Evolutionary conservation across 257 asterid genomes (phyloP), one percentile per base, ranked within the genome.

Genomic region (Nicotiana benthamiana): DNA sequence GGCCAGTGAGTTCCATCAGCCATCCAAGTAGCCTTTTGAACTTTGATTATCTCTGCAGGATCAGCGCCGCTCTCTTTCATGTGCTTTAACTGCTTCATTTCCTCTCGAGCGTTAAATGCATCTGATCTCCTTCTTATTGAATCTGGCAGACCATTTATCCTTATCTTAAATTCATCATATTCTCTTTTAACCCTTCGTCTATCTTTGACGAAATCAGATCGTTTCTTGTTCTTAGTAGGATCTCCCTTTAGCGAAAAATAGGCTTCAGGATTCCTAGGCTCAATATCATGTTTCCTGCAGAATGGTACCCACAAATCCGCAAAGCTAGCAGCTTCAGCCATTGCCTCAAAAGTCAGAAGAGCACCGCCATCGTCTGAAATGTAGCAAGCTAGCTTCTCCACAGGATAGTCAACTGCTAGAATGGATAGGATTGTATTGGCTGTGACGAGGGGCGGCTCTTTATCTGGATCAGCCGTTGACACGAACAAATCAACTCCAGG

Each of bases 1-100:
- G 90, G 90, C 90, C 88, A 87, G 66, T 87, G 90, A 43, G 85
- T 87, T 11, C 90, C 90, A 78, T 87, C 90, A 9, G 88, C 90
- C 90, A 87, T 87, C 90, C 88, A 87, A 43, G 88, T 87, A 4
- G 90, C 90, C 72, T 87, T 87, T 16, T 62, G 79, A 1, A 84
- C 86, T 67, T 82, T 82, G 65, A 84, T 75, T 9, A 80, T 79
- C 74, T 84, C 90, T 8, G 24, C 24, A 13, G 87, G 86, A 34
- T 87, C 90, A 12, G 81, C 83, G 77, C 52, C 85, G 62, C 46
- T 85, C 90, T 87, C 90, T 46, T 86, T 87, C 79, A 84, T 78
- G 18, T 83, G 89, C 81, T 86, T 86, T 30, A 86, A 7, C 85
- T 77, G 78, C 82, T 86, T 84, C 89, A 84, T 86, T 79, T 86